These are phyloP conservation scores for Aspergillus fructus DNA, from an alignment of 2,329 filamentous ascomycete genomes.

Conservation along the genomic window DNA sequence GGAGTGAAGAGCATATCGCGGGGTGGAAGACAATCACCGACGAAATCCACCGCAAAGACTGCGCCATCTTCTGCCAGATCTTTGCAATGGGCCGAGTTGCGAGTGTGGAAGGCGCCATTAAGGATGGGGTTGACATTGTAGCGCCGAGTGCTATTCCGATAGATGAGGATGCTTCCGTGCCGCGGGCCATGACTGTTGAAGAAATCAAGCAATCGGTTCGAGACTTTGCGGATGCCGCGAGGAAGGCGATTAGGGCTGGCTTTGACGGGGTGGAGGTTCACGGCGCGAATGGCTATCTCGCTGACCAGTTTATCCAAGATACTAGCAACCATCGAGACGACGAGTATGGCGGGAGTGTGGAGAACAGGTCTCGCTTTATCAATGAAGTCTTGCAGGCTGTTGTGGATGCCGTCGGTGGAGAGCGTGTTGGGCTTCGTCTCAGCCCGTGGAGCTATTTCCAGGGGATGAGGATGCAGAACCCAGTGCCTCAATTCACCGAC, in stretches of 20 bases:
- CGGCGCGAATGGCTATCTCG: slow-evolving; percentile 51
- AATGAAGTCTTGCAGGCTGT: slow-evolving; percentile 51
- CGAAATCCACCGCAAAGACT: slow-evolving; percentile 62
- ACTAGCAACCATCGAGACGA: slow-evolving; percentile 50
- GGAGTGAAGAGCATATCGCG: slow-evolving; percentile 54
- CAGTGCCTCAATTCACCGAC: slow-evolving; percentile 53
- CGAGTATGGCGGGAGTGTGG: slow-evolving; percentile 51
- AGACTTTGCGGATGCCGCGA: slow-evolving; percentile 47
- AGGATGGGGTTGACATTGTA: slow-evolving; percentile 17
- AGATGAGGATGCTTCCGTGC: slow-evolving; percentile 26
- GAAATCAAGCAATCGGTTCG: slow-evolving; percentile 45
- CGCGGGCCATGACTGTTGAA: slow-evolving; percentile 32
- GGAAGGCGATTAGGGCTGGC: slow-evolving; percentile 55
- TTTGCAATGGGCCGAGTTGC: slow-evolving; percentile 61
- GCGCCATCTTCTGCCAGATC: slow-evolving; percentile 62
- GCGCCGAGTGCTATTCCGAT: slow-evolving; percentile 22
- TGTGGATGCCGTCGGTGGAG: slow-evolving; percentile 43
- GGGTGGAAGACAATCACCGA: slow-evolving; percentile 62
- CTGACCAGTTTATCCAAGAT: slow-evolving; percentile 53
- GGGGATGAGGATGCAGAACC: slow-evolving; percentile 61
- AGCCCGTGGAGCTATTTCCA: slow-evolving; percentile 44
- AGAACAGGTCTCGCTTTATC: slow-evolving; percentile 54
- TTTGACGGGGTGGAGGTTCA: slow-evolving; percentile 55
- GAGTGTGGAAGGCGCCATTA: slow-evolving; percentile 28
- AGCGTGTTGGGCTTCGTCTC: slow-evolving; percentile 48